These are phyloP conservation scores for Cadophora gregata DNA, from an alignment of 2,329 filamentous ascomycete species.

Conservation along the genomic window DNA sequence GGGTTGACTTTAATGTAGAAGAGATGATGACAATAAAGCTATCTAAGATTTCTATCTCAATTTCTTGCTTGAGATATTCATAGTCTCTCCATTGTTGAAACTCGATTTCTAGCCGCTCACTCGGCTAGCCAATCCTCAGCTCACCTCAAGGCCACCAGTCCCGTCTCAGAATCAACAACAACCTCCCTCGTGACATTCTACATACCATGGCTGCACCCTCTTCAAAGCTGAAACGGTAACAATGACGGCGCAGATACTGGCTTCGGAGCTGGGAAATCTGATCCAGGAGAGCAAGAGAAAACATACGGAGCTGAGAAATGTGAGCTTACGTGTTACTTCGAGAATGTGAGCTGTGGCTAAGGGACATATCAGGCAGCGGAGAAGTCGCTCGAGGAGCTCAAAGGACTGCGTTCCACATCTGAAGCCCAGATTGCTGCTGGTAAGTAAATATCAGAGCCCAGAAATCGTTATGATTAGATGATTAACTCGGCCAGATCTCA, in stretches of 20 bases:
- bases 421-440: slow-evolving; percentile 61
- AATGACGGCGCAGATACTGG: slow-evolving; percentile 91
- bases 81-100: background rate
- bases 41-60: background rate
- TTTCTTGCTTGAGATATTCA: background rate
- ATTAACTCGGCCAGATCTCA: slow-evolving; percentile 67
- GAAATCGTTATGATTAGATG: background rate
- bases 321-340: slow-evolving; percentile 47
- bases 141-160: slow-evolving; percentile 15
- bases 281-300: slow-evolving; percentile 97
- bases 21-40: background rate
- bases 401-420: slow-evolving; percentile 72
- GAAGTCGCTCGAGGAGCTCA: slow-evolving; percentile 90
- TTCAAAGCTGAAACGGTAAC: slow-evolving; percentile 32
- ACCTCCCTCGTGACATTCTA: slow-evolving; percentile 11
- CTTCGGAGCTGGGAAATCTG: slow-evolving; percentile 86
- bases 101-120: background rate
- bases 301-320: slow-evolving; percentile 86
- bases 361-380: slow-evolving; percentile 74
- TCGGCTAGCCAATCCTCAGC: slow-evolving; percentile 11
- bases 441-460: slow-evolving; percentile 29
- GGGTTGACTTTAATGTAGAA: background rate
- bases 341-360: slow-evolving; percentile 30
- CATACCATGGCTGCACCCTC: slow-evolving; percentile 12
- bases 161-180: slow-evolving; percentile 18